These are phyloP conservation scores for Neopestalotiopsis sp. DNA, from an alignment of 2,329 filamentous ascomycete genomes.

Conservation along the genomic window DNA sequence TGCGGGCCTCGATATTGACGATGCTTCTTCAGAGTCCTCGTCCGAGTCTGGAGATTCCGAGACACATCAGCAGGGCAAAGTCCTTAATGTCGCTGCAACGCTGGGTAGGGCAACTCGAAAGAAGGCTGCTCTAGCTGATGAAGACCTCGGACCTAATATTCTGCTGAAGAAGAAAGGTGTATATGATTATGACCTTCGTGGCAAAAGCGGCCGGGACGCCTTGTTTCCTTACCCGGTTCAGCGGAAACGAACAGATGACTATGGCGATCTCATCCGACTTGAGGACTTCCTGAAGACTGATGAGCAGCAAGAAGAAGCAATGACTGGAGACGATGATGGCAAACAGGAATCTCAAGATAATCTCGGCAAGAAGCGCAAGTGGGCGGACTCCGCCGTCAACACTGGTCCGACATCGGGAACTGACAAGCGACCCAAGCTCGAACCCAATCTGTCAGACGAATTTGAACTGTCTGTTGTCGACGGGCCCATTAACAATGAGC, in stretches of 20 bases:
- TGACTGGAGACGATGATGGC: conserved; percentile 59
- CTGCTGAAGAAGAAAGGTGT: conserved; percentile 86
- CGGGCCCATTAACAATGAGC: conserved; percentile 56
- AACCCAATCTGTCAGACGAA: conserved; percentile 48
- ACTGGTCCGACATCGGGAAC: conserved; percentile 48
- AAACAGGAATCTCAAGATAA: conserved; percentile 61
- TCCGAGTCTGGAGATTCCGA: conserved; percentile 89
- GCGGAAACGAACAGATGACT: conserved; percentile 83
- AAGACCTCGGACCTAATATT: conserved; percentile 90
- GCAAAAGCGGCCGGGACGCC: conserved; percentile 89
- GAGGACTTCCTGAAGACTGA: conserved; percentile 95
- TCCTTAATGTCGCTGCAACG: conserved; percentile 85
- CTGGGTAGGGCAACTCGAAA: conserved; percentile 83
- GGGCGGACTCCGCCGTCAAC: conserved; percentile 71
- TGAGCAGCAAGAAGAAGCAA: conserved; percentile 79
- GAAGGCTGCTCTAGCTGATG: conserved; percentile 85
- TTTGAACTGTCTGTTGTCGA: conserved; percentile 45
- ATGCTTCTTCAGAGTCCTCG: conserved; percentile 85
- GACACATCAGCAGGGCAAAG: conserved; percentile 87
- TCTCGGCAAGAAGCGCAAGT: conserved; percentile 91
- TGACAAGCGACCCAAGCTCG: conserved; percentile 65
- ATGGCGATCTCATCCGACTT: conserved; percentile 89
- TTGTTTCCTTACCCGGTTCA: conserved; percentile 89
- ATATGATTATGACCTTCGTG: conserved; percentile 91
- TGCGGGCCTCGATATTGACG: conserved; percentile 73